Evolutionary conservation across 2,329 filamentous ascomycete genomes (phyloP).

Genomic region (Aspergillus ustus): DNA sequence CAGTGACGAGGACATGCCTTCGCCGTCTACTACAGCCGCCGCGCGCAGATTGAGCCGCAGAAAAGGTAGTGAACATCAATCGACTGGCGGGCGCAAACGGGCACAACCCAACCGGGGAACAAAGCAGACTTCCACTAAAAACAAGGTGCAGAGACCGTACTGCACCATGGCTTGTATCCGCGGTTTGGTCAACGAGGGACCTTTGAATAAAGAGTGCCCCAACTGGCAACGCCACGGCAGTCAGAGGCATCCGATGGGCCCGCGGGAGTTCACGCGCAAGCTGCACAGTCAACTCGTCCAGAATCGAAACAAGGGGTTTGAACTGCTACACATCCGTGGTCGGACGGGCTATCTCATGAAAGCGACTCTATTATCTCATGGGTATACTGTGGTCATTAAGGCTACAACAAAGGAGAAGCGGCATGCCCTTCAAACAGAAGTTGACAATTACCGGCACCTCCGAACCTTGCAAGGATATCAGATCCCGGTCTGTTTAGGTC

Average conservation of each 20-base stretch:
- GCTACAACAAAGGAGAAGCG: too few relatives aligned
- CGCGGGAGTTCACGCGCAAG: too few relatives aligned
- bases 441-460: slow-evolving; percentile 30
- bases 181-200: slow-evolving; percentile 25
- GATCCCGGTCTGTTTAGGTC: slow-evolving; percentile 32
- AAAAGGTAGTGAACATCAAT: slow-evolving; percentile 28
- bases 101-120: slow-evolving; percentile 18
- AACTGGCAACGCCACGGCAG: slow-evolving; percentile 36
- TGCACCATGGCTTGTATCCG: slow-evolving; percentile 30
- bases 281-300: too few relatives aligned
- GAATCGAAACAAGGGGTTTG: too few relatives aligned
- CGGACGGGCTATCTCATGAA: too few relatives aligned
- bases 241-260: slow-evolving; percentile 34
- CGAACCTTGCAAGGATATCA: slow-evolving; percentile 28
- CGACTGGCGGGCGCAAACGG: slow-evolving; percentile 23
- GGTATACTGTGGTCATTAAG: too few relatives aligned
- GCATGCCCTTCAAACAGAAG: slow-evolving; percentile 28
- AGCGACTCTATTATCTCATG: too few relatives aligned
- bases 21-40: slow-evolving; percentile 22
- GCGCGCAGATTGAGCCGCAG: slow-evolving; percentile 29
- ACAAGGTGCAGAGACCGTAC: slow-evolving; percentile 9
- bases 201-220: slow-evolving; percentile 35
- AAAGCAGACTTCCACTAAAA: slow-evolving; percentile 21
- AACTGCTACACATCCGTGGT: too few relatives aligned
- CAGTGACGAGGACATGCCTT: slow-evolving; percentile 23